Evolutionary conservation across 305 asterid genomes (phyloP), one percentile per base, ranked within the genome.

Genomic region (Withania somnifera): DNA sequence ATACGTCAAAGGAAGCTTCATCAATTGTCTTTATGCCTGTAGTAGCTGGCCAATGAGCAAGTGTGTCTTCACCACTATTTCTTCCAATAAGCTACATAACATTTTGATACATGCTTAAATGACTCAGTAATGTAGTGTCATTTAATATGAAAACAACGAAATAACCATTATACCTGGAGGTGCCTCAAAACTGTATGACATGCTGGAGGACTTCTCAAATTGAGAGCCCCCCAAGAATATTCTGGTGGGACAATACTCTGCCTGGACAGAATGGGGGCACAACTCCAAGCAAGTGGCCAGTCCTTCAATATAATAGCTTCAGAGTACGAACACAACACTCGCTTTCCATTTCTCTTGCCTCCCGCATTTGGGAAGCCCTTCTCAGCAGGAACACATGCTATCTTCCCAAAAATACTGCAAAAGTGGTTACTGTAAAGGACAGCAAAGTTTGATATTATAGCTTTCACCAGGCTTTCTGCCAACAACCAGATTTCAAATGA

Each of bases 221-320:
- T 89, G 78, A 95, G 93, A 54, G 95, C 93, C 78, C 91, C 97
- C 98, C 98, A 91, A 77, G 99, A 93, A 85, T 93, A 95, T 57
- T 93, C 99, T 40, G 99, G 99, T 79, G 98, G 99, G 82, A 95
- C 86, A 85, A 90, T 93, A 87, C 89, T 86, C 88, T 92, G 97
- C 81, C 90, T 86, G 7, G 97, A 91, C 84, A 95, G 95, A 84
- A 93, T 93, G 20, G 99, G 98, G 80, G 97, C 90, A 87, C 89
- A 88, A 87, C 99, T 92, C 99, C 98, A 95, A 84, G 97, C 98
- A 89, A 95, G 97, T 73, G 98, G 91, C 98, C 98, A 95, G 86
- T 95, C 99, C 87, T 92, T 92, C 86, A 89, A 86, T 81, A 94
- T 11, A 84, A 95, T 91, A 86, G 97, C 97, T 83, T 91, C 97